Base-by-base conservation (phyloP, 768 basidiomycete genomes). In the Kwoniella dendrophila region DNA sequence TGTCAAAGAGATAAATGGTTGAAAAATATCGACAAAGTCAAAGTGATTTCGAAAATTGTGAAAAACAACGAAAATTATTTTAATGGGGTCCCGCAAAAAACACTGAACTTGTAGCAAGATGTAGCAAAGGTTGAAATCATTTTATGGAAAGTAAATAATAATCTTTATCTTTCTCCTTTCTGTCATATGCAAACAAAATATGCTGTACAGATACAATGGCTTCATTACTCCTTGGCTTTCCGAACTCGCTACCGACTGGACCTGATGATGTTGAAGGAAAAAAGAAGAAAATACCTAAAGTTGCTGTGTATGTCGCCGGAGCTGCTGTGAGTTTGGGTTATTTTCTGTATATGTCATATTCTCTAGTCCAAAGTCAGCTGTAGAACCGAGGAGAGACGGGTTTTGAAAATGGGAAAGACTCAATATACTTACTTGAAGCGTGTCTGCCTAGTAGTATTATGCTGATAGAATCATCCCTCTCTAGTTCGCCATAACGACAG, bases 241-340 rank as follows among this genome's bases (percentile, higher is more conserved):
- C 36, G 18, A 55, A 54, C 11, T 33, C 53, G 11, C 24, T 62
- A 27, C 51, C 59, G 0, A 14, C 45, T 4, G 54, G 49, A 6
- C 18, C 20, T n/a, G 16, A 18, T 20, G 38, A 22, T 45, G 24
- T 16, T 1, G 11, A 45, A 14, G 38, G 43, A 29, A 61, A 67
- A 52, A 66, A 61, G 50, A 62, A 65, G 60, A 60, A 64, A 51
- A 68, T 73, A 20, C 71, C 71, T 2, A 66, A 65, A 56, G 71
- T 73, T 26, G 71, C 71, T 7, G 60, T 69, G 14, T 73, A 73
- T 45, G 71, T 73, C 10, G 56, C 63, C 7, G 71, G 71, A 40
- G 71, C 71, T 33, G 62, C 71, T 38, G 71, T 70, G 49, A 47
- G 68, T 73, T 34, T 14, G n/a, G 11, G 3, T 38, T 18, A 14